Evolutionary conservation across 2,329 filamentous ascomycete species (phyloP), one percentile per base, ranked within the genome.

Genomic region (Diaporthe sp.): DNA sequence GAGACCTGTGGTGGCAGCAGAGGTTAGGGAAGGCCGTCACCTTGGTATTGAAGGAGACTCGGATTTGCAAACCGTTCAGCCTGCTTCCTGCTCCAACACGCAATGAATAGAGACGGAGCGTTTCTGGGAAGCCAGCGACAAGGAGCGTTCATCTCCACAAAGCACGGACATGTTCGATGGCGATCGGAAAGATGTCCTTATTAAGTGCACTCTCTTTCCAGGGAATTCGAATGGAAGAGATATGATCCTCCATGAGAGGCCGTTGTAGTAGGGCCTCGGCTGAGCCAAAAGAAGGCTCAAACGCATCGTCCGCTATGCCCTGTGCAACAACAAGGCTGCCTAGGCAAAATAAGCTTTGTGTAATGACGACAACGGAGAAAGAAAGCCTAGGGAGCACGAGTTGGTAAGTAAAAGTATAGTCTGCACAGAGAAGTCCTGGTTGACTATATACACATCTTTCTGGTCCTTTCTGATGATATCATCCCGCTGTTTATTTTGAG

Each of bases 91-190:
- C 68, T 6, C 68, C 68, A 13, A 58, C 53, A 2, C 68, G 22
- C 31, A 71, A n/a, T 17, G 67, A 17, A 4, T 71, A 71, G 4
- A 22, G 67, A 17, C 49, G 49, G 31, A 57, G 3, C 13, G 31
- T 4, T 44, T 71, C 65, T 10, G 67, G 67, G 10, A n/a, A 71
- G 12, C 67, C 67, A 22, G 67, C 67, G 25, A 71, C 49, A 44
- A 37, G 31, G 10, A 37, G 51, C 3, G 10, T 44, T 17, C 67
- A 34, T 3, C 4, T 57, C 67, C 28, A 57, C 17, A 57, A 5
- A 25, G 13, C 25, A 10, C 37, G 12, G 28, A 57, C 42, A 5
- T 13, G 5, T 19, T 44, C 31, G 67, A 31, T 57, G n/a, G 31
- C 8, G 8, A 71, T 13, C 9, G 67, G 49, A 12, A 57, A 57